Evolutionary conservation across 2,329 filamentous ascomycete genomes (phyloP), one percentile per base, ranked within the genome.

Genomic region (Biscogniauxia marginata): DNA sequence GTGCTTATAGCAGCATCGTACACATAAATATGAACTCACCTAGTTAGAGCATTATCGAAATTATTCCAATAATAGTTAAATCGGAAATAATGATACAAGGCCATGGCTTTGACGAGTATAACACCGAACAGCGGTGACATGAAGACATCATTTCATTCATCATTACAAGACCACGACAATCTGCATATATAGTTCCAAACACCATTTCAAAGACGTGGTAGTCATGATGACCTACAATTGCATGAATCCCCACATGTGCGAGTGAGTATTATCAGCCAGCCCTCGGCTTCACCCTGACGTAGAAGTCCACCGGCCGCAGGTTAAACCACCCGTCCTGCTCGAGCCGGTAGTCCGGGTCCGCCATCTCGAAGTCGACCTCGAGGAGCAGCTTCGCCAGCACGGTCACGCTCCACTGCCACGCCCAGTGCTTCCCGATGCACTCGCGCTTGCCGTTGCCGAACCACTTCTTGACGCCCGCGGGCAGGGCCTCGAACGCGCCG

Each of bases 251-350:
- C n/a, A n/a, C n/a, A n/a, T n/a, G n/a, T n/a, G n/a, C n/a, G n/a
- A n/a, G n/a, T n/a, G n/a, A n/a, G n/a, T n/a, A n/a, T n/a, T n/a
- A n/a, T 47, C 34, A 65, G 8, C 22, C 24, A 8, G 19, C 60
- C 53, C 78, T 73, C 34, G 74, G 62, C 69, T 72, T 77, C 8
- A 77, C 75, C 67, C 69, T 76, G 49, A 77, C 75, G 19, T 67
- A 62, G 45, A 83, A 78, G 13, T 72, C 75, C 46, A 79, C 66
- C 0, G 81, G 82, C 59, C 79, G 69, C 3, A 81, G 64, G 50
- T 81, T 82, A 60, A 84, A 84, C 75, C 81, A 76, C 13, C 82
- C 75, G 61, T 84, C 73, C 69, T 77, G 71, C 53, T 73, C 70
- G 53, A 79, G 53, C 63, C 72, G 61, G 49, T 79, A 81, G 0